Percentiles rank a stretch among this genome's conserved stretches.
Conservation (phyloP, 2,329 filamentous ascomycete genomes). For the Colletotrichum lindemuthianum region DNA sequence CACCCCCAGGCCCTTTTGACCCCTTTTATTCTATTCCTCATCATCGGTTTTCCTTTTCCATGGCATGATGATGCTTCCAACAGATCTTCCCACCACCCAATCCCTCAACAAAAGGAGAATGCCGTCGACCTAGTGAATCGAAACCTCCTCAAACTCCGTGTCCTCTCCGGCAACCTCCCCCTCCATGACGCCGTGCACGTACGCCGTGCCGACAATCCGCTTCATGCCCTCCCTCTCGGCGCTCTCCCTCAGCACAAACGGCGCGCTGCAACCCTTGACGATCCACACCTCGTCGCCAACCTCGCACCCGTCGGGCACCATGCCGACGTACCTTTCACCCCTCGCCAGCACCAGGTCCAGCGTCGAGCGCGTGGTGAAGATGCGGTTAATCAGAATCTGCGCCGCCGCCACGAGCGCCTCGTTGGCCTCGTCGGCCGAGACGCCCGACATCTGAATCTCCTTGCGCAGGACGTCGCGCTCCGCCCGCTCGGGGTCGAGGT, state of each 20-base stretch:
- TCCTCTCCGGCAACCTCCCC: conserved; percentile 17
- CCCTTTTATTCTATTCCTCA: too few species aligned
- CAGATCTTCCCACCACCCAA: neutral
- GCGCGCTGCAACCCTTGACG: conserved; percentile 33
- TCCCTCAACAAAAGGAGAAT: neutral
- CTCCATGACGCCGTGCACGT: conserved; percentile 32
- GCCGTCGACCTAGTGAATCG: conserved; percentile 20
- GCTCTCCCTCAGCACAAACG: conserved; percentile 33
- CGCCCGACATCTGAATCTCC: conserved; percentile 22
- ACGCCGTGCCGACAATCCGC: conserved; percentile 28
- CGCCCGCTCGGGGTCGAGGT: conserved; percentile 21
- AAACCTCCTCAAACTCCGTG: conserved; percentile 18
- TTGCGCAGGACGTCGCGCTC: conserved; percentile 24
- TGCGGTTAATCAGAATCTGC: conserved; percentile 30
- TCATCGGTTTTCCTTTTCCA: too few species aligned
- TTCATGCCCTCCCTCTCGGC: conserved; percentile 20
- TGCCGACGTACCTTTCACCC: conserved; percentile 21
- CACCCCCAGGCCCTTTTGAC: too few species aligned
- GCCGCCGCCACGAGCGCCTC: conserved; percentile 32
- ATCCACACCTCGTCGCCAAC: conserved; percentile 33
- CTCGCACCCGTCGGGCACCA: conserved; percentile 30
- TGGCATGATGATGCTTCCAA: too few species aligned
- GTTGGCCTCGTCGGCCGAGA: conserved; percentile 26
- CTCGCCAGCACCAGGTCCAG: conserved; percentile 31
- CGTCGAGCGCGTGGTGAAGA: conserved; percentile 24